Evolutionary conservation across 2,329 filamentous ascomycete species (phyloP), one percentile per base, ranked within the genome.

Genomic region (Fusarium succisae): DNA sequence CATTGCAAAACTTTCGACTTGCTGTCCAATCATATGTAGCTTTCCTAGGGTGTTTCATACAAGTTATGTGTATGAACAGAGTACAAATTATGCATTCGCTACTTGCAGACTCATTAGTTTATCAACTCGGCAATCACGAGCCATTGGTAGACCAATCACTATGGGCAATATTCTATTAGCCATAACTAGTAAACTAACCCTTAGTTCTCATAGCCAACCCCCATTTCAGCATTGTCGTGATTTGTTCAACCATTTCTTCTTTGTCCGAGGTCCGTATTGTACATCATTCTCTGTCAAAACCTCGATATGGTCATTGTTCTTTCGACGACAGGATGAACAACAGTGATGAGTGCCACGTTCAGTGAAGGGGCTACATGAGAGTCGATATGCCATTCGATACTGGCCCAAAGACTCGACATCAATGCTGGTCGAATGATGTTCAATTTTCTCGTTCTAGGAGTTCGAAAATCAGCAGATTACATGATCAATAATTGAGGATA

Each of bases 171-270:
- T 35, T 8, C 1, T 6, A 8, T 24, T 8, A 35, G 22, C 14
- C 2, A n/a, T 13, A 6, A 2, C 1, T 8, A 22, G 1, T n/a
- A 13, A 17, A 18, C 3, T 13, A 32, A 12, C 2, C 0, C 28
- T 32, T 8, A 18, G 7, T 17, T 18, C 2, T n/a, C 15, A 12
- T 8, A 17, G 22, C 22, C 8, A 32, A 13, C 12, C 3, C 4
- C 11, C 11, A 18, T 13, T n/a, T 24, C 6, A 30, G 17, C 8
- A 35, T 20, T 20, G n/a, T 15, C 8, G 17, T 24, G 8, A 20
- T 14, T 24, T 20, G 17, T 20, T 35, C 17, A 14, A 17, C 3
- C n/a, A 14, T 32, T 20, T 11, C 1, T 51, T 11, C 30, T 51
- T 20, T 24, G 30, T 4, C 12, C 0, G 5, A 35, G 4, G 17